A percentile compares a stretch with the other conserved stretches of the same genome.
These are phyloP conservation scores for Didymella glomerata DNA, from an alignment of 2,329 filamentous ascomycete genomes.

Conservation along the genomic window DNA sequence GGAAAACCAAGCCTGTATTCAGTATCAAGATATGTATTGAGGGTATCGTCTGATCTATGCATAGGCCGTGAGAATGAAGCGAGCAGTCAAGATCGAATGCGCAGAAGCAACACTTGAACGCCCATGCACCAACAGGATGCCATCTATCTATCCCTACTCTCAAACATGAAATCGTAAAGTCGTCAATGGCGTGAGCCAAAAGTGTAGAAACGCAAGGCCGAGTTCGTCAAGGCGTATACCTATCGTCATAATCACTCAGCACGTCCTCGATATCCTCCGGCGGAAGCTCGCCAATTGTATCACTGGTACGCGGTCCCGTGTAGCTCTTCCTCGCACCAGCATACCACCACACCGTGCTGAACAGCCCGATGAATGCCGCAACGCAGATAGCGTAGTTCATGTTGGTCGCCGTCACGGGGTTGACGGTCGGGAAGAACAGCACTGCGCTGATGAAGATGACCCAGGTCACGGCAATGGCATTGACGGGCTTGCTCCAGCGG, in stretches of 20 bases:
- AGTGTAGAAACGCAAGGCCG: background rate
- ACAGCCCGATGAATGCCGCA: constrained; percentile 59
- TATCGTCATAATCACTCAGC: constrained; percentile 44
- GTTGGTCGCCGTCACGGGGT: constrained; percentile 54
- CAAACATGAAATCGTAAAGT: background rate
- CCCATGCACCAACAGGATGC: background rate
- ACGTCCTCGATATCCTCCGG: constrained; percentile 53
- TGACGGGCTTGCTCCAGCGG: constrained; percentile 63
- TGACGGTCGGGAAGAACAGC: constrained; percentile 61
- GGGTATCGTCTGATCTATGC: constrained; percentile 1
- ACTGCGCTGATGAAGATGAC: constrained; percentile 69
- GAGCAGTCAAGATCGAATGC: background rate
- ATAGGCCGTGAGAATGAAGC: background rate
- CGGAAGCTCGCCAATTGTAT: constrained; percentile 56
- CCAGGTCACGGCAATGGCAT: constrained; percentile 66
- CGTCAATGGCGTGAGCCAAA: background rate
- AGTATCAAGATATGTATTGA: too few relatives aligned
- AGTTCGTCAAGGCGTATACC: constrained; percentile 28
- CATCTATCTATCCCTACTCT: background rate
- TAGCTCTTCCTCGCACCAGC: constrained; percentile 59
- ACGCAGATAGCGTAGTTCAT: constrained; percentile 61
- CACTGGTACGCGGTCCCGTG: constrained; percentile 66
- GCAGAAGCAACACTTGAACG: background rate
- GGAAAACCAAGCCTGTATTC: too few relatives aligned
- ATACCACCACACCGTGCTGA: constrained; percentile 58